Base-by-base conservation (phyloP, 2,329 filamentous ascomycete species). In the Fusarium redolens region DNA sequence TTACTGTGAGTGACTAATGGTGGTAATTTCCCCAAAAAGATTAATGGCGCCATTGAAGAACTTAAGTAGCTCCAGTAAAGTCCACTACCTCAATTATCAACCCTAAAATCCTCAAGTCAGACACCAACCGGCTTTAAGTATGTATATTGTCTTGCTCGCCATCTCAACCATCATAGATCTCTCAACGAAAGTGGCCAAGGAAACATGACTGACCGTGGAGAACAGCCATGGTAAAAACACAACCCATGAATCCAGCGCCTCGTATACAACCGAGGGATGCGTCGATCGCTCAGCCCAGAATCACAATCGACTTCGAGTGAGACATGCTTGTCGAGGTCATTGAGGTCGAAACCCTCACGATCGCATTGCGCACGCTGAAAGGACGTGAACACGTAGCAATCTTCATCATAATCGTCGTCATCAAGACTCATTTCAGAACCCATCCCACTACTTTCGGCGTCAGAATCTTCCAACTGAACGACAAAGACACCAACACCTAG, bases 1-100 rank as follows among this genome's bases (percentile, higher is more conserved):
- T 12, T 38, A 0, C 22, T 25, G n/a, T 3, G 8, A 0, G 5
- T 14, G 31, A 15, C 12, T 20, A 3, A 28, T 4, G 1, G 33
- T n/a, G 18, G 50, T 28, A 54, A 30, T 38, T 17, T 15, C 33
- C 4, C 18, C 5, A 7, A 6, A 14, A 7, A 7, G 5, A 48
- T 20, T n/a, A 48, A 31, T 2, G 7, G 13, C 45, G 14, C 45
- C 30, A 48, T 31, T 12, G 45, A 13, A 13, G 9, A 37, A 9
- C 35, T 37, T 17, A 35, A 35, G 14, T 35, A 35, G 33, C 14
- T 15, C 33, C 14, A 11, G 15, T 28, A 28, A 28, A 28, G 7
- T 28, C 28, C 28, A 28, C 28, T 28, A 35, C 33, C 33, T 15
- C 17, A 35, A 17, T 35, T 3, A 9, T 15, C 7, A 17, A 7